Evolutionary conservation across 768 basidiomycete species (phyloP).

Genomic region (Lactifluus echinatus): DNA sequence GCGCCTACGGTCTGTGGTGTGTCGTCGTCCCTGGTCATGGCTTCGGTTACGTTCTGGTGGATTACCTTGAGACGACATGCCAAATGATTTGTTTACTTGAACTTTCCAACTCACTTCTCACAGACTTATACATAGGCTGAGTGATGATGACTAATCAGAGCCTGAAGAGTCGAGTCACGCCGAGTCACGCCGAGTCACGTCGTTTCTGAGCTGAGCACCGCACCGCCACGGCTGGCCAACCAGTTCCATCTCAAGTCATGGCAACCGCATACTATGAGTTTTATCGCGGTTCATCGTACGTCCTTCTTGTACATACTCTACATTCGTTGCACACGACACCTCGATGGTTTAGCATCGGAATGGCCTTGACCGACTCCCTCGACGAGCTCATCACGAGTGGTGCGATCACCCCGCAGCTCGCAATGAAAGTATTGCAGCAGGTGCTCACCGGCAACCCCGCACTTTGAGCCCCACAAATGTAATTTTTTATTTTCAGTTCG

Average conservation of each 20-base stretch:
- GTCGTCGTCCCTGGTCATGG: background rate
- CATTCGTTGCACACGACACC: constrained; percentile 7
- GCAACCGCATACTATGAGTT: constrained; percentile 87
- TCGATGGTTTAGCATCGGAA: constrained; percentile 65
- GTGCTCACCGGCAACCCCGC: constrained; percentile 34
- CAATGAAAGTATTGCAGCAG: constrained; percentile 98
- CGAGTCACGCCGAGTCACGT: constrained; percentile 6
- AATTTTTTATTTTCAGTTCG: constrained; percentile 52
- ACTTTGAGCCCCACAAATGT: background rate
- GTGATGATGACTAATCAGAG: constrained; percentile 3
- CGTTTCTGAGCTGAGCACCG: background rate
- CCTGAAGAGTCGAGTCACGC: constrained; percentile 8
- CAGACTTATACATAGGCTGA: background rate
- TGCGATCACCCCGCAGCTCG: constrained; percentile 92
- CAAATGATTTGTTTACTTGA: background rate
- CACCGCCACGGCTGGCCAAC: background rate
- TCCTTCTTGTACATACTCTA: constrained; percentile 29
- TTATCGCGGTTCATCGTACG: constrained; percentile 86
- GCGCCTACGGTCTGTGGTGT: background rate
- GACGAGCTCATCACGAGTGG: constrained; percentile 98
- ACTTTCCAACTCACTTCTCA: too few relatives aligned
- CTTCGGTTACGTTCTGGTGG: background rate
- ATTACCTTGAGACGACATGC: constrained; percentile 14
- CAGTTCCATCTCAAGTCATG: constrained; percentile 38
- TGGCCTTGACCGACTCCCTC: constrained; percentile 94